phyloP scores from a whole-genome alignment of 805 yeast genomes.

The Lachancea waltii region DNA sequence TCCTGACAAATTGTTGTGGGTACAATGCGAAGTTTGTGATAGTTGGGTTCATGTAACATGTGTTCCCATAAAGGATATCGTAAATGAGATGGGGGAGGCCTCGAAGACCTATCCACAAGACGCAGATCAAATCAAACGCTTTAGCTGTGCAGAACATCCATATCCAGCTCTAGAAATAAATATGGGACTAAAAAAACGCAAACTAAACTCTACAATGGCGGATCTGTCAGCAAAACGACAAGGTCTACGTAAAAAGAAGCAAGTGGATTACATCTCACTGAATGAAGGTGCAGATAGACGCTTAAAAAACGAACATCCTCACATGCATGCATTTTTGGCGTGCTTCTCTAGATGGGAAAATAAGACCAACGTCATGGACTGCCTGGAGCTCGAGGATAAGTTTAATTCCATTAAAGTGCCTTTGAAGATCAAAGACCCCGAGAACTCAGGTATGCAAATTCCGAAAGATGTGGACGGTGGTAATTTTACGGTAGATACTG shows the following conservation, averaged over 20 bases:
- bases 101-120: constrained; percentile 2
- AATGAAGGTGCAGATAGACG: constrained; percentile 60
- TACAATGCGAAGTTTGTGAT: constrained; percentile 19
- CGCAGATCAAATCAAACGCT: constrained; percentile 11
- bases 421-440: constrained; percentile 18
- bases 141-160: constrained; percentile 14
- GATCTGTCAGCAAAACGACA: constrained; percentile 35
- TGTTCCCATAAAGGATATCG: constrained; percentile 13
- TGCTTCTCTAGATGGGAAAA: constrained; percentile 20
- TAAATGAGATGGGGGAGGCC: constrained; percentile 4
- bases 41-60: constrained; percentile 21
- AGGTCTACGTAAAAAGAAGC: constrained; percentile 47
- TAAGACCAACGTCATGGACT: constrained; percentile 12
- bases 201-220: neutral
- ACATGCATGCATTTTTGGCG: constrained; percentile 32
- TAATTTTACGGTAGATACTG: constrained; percentile 24
- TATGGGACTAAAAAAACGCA: neutral
- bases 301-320: constrained; percentile 54
- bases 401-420: constrained; percentile 19
- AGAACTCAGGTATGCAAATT: constrained; percentile 18
- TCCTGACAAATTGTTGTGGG: constrained; percentile 16
- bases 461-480: constrained; percentile 13
- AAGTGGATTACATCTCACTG: constrained; percentile 72
- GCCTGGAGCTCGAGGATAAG: constrained; percentile 13
- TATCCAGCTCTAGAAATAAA: constrained; percentile 5